Base-by-base conservation (phyloP, 2,329 filamentous ascomycete species). In the Penicillium sp. region DNA sequence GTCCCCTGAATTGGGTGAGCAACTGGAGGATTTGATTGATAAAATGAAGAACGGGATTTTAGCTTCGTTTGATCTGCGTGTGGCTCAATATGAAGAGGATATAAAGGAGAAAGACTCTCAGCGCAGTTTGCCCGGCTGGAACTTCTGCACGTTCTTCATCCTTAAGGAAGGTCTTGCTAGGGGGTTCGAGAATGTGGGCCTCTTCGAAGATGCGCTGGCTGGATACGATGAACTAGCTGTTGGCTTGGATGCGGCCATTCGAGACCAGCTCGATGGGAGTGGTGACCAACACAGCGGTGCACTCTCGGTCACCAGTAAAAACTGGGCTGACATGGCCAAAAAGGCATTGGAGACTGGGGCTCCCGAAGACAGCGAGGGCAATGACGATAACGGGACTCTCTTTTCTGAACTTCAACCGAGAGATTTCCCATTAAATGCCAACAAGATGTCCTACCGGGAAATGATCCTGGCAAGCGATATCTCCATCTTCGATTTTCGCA, bases 101-200 rank as follows among this genome's bases (percentile, higher is more conserved):
- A 96, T 99, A 63, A 89, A 90, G 60, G 94, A 97, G 72, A 94
- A 92, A 68, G 93, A 97, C 65, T 84, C 88, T 0, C 92, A 97
- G 71, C 84, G 93, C 44, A 87, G 81, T 33, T 77, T 99, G 17
- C 94, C 94, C 0, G 94, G 94, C 0, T 99, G 94, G 94, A 99
- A 99, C 69, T 99, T 99, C 70, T 97, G 94, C 74, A 99, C 94
- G 0, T 99, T 99, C 71, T 99, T 99, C 71, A 92, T 99, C 16
- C 81, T 99, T 9, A 99, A 99, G 69, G 94, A 99, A 73, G 94
- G 94, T 0, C 78, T 99, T 35, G 93, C 94, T 1, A 84, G 90
- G 62, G 95, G 93, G 0, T 96, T 99, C 63, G 95, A 99, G 73
- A 97, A 90, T 69, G 92, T 97, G 3, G 95, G 95, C 0, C 79